Base-by-base conservation (phyloP, 2,329 filamentous ascomycete species). In the Chaetothyriales sp. region DNA sequence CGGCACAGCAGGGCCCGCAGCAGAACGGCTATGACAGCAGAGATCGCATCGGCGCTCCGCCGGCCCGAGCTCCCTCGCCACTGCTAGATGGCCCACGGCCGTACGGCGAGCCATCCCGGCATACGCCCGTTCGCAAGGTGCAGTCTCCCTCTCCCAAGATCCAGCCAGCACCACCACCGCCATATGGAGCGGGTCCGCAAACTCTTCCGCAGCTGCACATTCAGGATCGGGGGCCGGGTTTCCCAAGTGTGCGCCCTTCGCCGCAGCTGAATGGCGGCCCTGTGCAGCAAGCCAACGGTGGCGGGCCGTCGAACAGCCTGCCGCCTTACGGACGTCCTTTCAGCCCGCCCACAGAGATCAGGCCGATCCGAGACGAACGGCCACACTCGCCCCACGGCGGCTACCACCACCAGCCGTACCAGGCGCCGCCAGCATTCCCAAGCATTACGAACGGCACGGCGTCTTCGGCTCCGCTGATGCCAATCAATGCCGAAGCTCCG, bases 301-400 rank as follows among this genome's bases (percentile, higher is more conserved):
- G 77, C 46, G 72, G 76, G 18, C 77, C 63, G 51, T 61, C 64
- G 37, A 79, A 75, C 18, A 74, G 79, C 46, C 70, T 88, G 61
- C 83, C 86, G 60, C 79, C 83, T 18, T 95, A 90, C 70, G 81
- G 83, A 52, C 75, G 78, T 53, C 79, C 82, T 28, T 81, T 81
- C 61, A 94, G 86, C 66, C 86, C 89, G 54, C 80, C 86, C n/a
- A 80, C 85, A 48, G 90, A 95, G 59, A 82, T 89, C 46, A 81
- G 89, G 49, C 84, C 85, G 1, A 77, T 92, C 57, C 79, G 90
- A 58, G 89, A 95, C 59, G 87, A 84, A 64, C 82, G 86, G 54
- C 85, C 89, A 69, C 80, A 86, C n/a, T 95, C 90, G n/a, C 89
- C 89, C 54, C 89, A 89, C 63, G 85, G 87, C 43, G 82, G 81